phyloP scores from a whole-genome alignment of 2,329 filamentous ascomycete genomes.

The Neobulgaria alba region DNA sequence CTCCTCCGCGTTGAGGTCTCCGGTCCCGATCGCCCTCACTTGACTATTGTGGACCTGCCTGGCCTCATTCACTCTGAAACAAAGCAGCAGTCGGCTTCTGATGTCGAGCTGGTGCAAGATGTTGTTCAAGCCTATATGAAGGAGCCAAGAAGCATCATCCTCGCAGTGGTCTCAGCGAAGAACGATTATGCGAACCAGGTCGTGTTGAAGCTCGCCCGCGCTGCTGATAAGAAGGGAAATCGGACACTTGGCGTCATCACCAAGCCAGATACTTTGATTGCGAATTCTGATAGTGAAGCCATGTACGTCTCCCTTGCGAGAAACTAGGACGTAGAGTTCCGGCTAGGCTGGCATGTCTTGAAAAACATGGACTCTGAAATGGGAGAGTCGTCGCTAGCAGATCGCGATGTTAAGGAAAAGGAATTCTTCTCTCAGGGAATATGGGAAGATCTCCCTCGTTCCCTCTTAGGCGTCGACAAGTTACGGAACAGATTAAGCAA shows the following conservation, averaged over 20 bases:
- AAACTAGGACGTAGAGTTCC: slow-evolving; percentile 39
- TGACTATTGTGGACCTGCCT: slow-evolving; percentile 52
- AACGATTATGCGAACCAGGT: slow-evolving; percentile 54
- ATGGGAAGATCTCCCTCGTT: slow-evolving; percentile 32
- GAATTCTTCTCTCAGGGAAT: slow-evolving; percentile 36
- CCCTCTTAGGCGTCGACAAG: slow-evolving; percentile 38
- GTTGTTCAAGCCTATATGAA: slow-evolving; percentile 47
- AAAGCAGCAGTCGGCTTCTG: slow-evolving; percentile 35
- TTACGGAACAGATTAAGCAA: slow-evolving; percentile 42
- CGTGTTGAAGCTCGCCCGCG: slow-evolving; percentile 42
- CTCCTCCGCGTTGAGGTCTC: slow-evolving; percentile 18
- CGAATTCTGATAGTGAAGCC: slow-evolving; percentile 33
- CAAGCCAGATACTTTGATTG: slow-evolving; percentile 45
- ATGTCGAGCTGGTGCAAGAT: slow-evolving; percentile 34
- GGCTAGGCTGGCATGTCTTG: slow-evolving; percentile 46
- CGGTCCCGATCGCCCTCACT: slow-evolving; percentile 33
- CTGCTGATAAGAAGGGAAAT: slow-evolving; percentile 31
- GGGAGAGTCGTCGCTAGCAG: slow-evolving; percentile 22
- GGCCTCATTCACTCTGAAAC: slow-evolving; percentile 44
- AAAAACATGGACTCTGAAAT: slow-evolving; percentile 37
- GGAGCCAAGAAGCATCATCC: slow-evolving; percentile 45
- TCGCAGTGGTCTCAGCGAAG: slow-evolving; percentile 47
- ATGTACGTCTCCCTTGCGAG: slow-evolving; percentile 35
- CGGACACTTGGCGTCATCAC: slow-evolving; percentile 43
- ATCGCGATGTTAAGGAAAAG: slow-evolving; percentile 34